These are phyloP conservation scores for Lippia alba DNA, from an alignment of 305 asterid genomes.

Conservation along the genomic window DNA sequence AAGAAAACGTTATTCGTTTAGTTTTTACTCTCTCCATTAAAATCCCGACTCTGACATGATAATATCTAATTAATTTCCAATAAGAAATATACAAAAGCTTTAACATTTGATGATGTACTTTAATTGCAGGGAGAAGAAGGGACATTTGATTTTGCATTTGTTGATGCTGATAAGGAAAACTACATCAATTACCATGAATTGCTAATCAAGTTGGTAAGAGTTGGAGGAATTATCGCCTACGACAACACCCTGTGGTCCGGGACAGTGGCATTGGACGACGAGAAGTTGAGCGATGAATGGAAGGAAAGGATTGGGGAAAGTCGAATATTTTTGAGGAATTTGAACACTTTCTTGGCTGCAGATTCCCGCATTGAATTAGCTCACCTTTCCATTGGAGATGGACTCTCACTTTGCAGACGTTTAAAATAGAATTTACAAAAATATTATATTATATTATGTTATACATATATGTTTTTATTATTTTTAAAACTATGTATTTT, in stretches of 20 bases:
- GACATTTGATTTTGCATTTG: slow-evolving; percentile 61
- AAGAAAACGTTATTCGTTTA: too few relatives aligned
- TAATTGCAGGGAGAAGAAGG: slow-evolving; percentile 50
- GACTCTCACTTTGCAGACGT: slow-evolving; percentile 63
- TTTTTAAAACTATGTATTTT: background rate
- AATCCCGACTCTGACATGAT: background rate
- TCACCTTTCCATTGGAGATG: slow-evolving; percentile 64
- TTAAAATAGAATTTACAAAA: slow-evolving; percentile 24
- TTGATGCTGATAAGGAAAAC: slow-evolving; percentile 63
- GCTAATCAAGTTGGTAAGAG: slow-evolving; percentile 47
- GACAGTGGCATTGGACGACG: slow-evolving; percentile 47
- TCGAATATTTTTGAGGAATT: slow-evolving; percentile 37
- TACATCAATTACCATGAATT: slow-evolving; percentile 55
- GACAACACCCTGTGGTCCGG: slow-evolving; percentile 71
- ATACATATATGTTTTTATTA: too few relatives aligned
- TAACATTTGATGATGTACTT: background rate
- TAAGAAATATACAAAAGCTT: background rate
- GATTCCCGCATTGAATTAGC: slow-evolving; percentile 55
- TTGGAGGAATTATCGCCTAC: slow-evolving; percentile 58
- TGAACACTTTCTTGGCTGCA: slow-evolving; percentile 51
- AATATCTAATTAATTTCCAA: background rate
- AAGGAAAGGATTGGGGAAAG: slow-evolving; percentile 38
- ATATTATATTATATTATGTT: background rate
- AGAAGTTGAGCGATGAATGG: slow-evolving; percentile 52
- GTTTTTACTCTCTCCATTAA: too few relatives aligned